Evolutionary conservation across 768 basidiomycete species (phyloP), one percentile per base, ranked within the genome.

Genomic region (Lentinula aciculospora): DNA sequence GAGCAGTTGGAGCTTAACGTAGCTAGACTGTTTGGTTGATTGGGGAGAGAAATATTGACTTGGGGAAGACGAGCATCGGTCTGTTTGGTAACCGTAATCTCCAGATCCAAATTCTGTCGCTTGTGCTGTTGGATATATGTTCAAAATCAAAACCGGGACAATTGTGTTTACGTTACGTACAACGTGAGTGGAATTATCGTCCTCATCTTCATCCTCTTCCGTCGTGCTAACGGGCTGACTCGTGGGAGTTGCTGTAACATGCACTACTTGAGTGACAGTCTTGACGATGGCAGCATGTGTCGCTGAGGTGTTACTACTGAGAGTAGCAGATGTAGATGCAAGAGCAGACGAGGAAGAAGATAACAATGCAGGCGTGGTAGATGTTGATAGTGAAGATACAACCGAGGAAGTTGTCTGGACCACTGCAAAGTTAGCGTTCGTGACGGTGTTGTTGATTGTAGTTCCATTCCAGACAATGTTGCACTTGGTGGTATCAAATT

Each of bases 391-490:
- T 36, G 53, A 54, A 44, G 53, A 44, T 3, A 19, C 53, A n/a
- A 19, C 40, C 17, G 12, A 31, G 1, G 23, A 19, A 31, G 25
- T 15, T 23, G 6, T 7, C 27, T 44, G 25, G 29, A 31, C 12
- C 15, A 23, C 37, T 3, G 29, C 40, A 28, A 17, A 37, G 34
- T 39, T 10, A 37, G 34, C 10, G 21, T 21, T 50, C 15, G 37
- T 51, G 15, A 49, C 23, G 53, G 62, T 64, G 47, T 63, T 64
- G 45, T 58, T 64, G n/a, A 53, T 36, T n/a, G 61, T 58, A 25
- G 67, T 73, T 29, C 75, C 78, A 58, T 78, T 70, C 83, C 85
- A 91, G 40, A 89, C 73, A 37, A 85, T 65, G 25, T 70, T 61
- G 64, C 89, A 91, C 25, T 65, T 68, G 7, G 66, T 68, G 56